Percentiles rank a stretch among this genome's conserved stretches.
Conservation (phyloP, 768 basidiomycete species). For the Psilocybe sp. region DNA sequence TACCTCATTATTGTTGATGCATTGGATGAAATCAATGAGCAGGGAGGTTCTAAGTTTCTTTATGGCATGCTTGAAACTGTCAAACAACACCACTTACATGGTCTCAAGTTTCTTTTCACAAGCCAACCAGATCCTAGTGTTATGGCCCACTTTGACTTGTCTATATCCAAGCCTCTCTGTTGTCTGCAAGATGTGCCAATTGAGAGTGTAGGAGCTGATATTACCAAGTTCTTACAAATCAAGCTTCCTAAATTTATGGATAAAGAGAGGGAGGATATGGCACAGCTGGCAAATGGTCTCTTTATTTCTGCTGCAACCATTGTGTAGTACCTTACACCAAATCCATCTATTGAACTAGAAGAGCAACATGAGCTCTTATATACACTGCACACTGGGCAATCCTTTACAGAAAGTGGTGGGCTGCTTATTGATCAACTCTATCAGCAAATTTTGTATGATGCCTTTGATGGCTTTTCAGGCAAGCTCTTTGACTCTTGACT, state of each 20-base stretch:
- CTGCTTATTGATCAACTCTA: conserved; percentile 8
- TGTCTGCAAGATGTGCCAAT: not conserved
- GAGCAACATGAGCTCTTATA: not conserved
- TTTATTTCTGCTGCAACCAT: conserved; percentile 21
- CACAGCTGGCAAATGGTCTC: conserved; percentile 8
- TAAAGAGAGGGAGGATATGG: conserved; percentile 7
- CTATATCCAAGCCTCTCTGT: not conserved
- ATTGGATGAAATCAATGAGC: conserved; percentile 14
- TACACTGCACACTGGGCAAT: not conserved
- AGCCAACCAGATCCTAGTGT: conserved; percentile 17
- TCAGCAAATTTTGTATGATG: conserved; percentile 6
- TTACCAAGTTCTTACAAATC: not conserved
- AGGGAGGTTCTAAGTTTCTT: conserved; percentile 14
- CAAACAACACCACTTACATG: conserved; percentile 5
- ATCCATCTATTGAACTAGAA: not conserved
- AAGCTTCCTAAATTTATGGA: not conserved
- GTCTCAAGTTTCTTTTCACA: conserved; percentile 21
- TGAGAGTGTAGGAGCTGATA: not conserved
- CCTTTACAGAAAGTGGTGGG: not conserved
- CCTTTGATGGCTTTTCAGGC: conserved; percentile 5
- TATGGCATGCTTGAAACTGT: conserved; percentile 11
- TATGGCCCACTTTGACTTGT: not conserved
- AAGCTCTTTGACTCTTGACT: conserved; percentile 6
- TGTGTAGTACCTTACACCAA: conserved; percentile 10
- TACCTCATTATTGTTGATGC: conserved; percentile 22